A percentile compares a stretch with the other conserved stretches of the same genome.
Conservation (phyloP, 2,329 filamentous ascomycete genomes). For the Reticulascus tulasneorum region DNA sequence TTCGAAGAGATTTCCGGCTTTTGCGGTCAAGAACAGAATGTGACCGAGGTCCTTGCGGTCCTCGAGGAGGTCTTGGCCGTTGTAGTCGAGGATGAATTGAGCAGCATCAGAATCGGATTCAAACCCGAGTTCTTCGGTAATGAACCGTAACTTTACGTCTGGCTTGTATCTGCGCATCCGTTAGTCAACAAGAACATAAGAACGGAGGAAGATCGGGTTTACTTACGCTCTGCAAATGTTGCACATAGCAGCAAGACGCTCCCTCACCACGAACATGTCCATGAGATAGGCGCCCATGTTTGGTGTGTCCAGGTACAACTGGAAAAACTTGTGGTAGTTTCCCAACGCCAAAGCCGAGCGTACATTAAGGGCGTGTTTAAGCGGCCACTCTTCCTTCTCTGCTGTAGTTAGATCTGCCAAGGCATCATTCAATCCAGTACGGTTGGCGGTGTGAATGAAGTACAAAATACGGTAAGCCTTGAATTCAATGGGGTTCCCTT, state of each 20-base stretch:
- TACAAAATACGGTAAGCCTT: slow-evolving; percentile 99
- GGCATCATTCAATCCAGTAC: slow-evolving; percentile 95
- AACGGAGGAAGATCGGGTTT: background rate
- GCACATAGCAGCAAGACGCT: slow-evolving; percentile 84
- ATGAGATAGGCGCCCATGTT: slow-evolving; percentile 98
- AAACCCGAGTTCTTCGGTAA: slow-evolving; percentile 94
- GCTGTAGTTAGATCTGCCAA: slow-evolving; percentile 97
- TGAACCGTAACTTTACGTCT: slow-evolving; percentile 81
- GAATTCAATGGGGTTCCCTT: slow-evolving; percentile 90
- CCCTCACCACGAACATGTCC: slow-evolving; percentile 97
- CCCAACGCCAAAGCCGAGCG: slow-evolving; percentile 87
- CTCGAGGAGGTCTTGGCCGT: slow-evolving; percentile 71
- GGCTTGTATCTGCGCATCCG: slow-evolving; percentile 73
- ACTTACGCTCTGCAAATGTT: slow-evolving; percentile 94
- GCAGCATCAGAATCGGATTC: slow-evolving; percentile 87
- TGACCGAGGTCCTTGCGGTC: slow-evolving; percentile 71
- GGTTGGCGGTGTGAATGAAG: slow-evolving; percentile 98
- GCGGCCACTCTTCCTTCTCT: slow-evolving; percentile 82
- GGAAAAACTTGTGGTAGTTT: slow-evolving; percentile 98
- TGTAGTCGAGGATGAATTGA: slow-evolving; percentile 82
- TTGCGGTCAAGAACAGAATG: slow-evolving; percentile 69
- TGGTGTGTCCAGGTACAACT: slow-evolving; percentile 87
- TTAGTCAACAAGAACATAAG: slow-evolving; percentile 37
- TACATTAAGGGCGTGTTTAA: slow-evolving; percentile 88
- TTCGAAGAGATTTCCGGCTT: slow-evolving; percentile 72